Evolutionary conservation across 352 stramenopile genomes (phyloP).

Genomic region (Porosira glacialis): DNA sequence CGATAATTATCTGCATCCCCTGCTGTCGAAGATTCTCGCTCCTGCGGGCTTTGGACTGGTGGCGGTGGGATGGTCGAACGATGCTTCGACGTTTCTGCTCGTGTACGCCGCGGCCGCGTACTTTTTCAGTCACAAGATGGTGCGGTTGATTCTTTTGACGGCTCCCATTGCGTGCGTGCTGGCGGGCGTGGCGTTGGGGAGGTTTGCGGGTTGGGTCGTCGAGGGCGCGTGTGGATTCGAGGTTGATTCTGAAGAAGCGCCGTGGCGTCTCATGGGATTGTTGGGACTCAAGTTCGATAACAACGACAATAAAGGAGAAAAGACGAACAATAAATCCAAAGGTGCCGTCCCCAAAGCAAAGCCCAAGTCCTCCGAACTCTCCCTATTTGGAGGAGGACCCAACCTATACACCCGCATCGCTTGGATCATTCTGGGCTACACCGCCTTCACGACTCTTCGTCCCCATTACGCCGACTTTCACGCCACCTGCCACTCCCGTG

Average conservation of each 20-base stretch:
- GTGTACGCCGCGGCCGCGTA: constrained; percentile 78
- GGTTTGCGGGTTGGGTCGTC: constrained; percentile 33
- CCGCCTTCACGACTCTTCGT: too few species aligned
- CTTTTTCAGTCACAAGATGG: constrained; percentile 83
- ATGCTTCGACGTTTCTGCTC: constrained; percentile 75
- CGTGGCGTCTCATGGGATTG: not conserved
- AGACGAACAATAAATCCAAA: not conserved
- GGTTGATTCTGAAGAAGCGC: not conserved
- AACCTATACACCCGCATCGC: not conserved
- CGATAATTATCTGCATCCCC: constrained; percentile 79
- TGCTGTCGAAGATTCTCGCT: constrained; percentile 72
- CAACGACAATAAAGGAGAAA: not conserved
- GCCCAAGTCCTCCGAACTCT: not conserved
- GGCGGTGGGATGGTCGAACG: constrained; percentile 60
- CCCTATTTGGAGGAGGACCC: not conserved
- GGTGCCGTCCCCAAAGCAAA: not conserved
- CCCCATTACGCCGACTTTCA: not conserved
- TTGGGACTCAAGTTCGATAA: not conserved
- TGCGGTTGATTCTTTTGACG: constrained; percentile 80
- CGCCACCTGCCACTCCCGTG: not conserved
- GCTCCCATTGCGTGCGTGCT: constrained; percentile 76
- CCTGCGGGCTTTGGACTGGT: constrained; percentile 79
- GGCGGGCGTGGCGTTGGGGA: constrained; percentile 74
- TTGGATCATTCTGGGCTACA: not conserved
- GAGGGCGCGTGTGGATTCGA: constrained; percentile 15